phyloP scores from a whole-genome alignment of 768 basidiomycete species.

The Rhodocollybia butyracea region DNA sequence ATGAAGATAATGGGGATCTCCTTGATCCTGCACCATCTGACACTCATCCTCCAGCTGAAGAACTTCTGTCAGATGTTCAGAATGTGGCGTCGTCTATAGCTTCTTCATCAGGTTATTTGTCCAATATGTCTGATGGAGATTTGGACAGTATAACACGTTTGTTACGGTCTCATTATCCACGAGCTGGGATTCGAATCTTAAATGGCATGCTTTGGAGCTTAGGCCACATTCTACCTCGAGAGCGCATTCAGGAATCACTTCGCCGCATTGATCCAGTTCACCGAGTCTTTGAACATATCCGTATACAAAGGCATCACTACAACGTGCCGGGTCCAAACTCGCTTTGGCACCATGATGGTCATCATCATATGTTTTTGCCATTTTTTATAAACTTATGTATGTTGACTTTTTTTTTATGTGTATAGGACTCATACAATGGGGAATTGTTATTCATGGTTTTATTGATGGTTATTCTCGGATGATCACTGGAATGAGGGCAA shows the following conservation, averaged over 20 bases:
- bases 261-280: constrained; percentile 11
- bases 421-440: constrained; percentile 25
- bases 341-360: constrained; percentile 15
- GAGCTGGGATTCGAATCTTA: constrained; percentile 12
- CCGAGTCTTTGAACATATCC: constrained; percentile 13
- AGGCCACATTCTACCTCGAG: constrained; percentile 12
- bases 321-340: constrained; percentile 12
- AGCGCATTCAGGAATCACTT: constrained; percentile 10
- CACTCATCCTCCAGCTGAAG: background rate
- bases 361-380: constrained; percentile 10
- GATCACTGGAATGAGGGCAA: constrained; percentile 15
- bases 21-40: background rate
- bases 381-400: background rate
- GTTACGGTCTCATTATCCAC: constrained; percentile 12
- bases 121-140: constrained; percentile 10
- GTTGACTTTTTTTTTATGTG: background rate
- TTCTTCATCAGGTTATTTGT: constrained; percentile 7
- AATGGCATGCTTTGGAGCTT: constrained; percentile 10
- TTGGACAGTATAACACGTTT: constrained; percentile 10
- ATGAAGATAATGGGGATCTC: background rate
- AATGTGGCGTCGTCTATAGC: background rate
- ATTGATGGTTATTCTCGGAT: constrained; percentile 26
- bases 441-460: constrained; percentile 26
- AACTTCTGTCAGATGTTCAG: background rate
- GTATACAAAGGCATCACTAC: constrained; percentile 6